Conservation (phyloP, 352 stramenopile genomes). For the Globisporangium emineosum region DNA sequence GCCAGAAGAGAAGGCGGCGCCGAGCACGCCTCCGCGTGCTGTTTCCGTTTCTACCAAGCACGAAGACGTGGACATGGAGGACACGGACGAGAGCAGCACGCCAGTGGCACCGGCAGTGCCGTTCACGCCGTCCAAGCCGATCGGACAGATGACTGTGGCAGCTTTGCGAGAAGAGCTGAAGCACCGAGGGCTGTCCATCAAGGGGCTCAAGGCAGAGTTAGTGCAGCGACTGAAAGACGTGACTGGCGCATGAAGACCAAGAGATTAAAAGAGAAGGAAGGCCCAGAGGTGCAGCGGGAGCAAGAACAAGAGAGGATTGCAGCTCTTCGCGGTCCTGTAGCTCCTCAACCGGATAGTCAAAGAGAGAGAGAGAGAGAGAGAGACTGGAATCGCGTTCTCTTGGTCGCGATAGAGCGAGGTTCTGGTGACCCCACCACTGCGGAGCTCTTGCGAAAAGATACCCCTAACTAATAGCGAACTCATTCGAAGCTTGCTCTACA, state of each 20-base stretch:
- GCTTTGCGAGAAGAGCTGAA: constrained; percentile 75
- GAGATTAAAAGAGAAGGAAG: neutral
- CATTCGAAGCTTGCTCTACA: neutral
- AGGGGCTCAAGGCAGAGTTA: constrained; percentile 81
- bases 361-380: too few species aligned
- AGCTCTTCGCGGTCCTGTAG: neutral
- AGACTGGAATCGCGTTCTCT: neutral
- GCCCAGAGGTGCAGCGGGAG: neutral
- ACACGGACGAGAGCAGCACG: constrained; percentile 12
- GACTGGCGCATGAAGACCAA: constrained; percentile 13
- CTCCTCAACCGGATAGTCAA: neutral
- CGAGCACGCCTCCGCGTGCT: constrained; percentile 14
- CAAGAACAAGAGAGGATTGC: neutral
- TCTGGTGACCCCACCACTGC: too few species aligned
- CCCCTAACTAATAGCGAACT: neutral
- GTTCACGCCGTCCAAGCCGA: constrained; percentile 67
- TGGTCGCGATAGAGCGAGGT: neutral
- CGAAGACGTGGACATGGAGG: constrained; percentile 58
- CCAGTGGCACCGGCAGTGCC: constrained; percentile 22
- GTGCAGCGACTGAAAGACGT: constrained; percentile 79
- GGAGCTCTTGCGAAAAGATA: neutral
- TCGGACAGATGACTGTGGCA: constrained; percentile 74
- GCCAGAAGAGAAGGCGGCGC: constrained; percentile 6
- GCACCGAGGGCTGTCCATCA: constrained; percentile 67
- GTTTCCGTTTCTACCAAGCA: neutral